A percentile compares a stretch with the other conserved stretches of the same genome.
These are phyloP conservation scores for Aspergillus floridensis DNA, from an alignment of 2,329 filamentous ascomycete genomes.

Conservation along the genomic window DNA sequence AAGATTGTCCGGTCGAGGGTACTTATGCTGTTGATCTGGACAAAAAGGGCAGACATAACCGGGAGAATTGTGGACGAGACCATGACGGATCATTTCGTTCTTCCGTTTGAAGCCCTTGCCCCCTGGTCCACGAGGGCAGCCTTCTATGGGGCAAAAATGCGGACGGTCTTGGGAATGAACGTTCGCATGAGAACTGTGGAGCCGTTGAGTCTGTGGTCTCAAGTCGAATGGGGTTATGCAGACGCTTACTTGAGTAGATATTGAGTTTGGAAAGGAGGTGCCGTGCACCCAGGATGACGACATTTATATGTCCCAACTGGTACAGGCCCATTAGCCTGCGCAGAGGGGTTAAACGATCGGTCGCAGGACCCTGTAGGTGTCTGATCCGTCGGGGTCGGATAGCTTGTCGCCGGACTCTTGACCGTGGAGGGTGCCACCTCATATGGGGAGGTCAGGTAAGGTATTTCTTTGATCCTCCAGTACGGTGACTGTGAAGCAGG, in stretches of 20 bases:
- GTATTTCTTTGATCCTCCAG: constrained; percentile 31
- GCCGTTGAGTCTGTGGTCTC: background rate
- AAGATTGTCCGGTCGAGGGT: constrained; percentile 91
- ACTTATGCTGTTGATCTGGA: constrained; percentile 87
- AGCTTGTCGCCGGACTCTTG: constrained; percentile 36
- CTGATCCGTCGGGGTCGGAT: constrained; percentile 43
- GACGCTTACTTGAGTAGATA: constrained; percentile 61
- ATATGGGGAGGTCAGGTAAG: constrained; percentile 28
- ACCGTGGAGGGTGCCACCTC: constrained; percentile 30
- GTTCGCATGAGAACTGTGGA: constrained; percentile 51
- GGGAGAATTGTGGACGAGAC: constrained; percentile 88
- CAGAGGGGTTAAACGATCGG: constrained; percentile 20
- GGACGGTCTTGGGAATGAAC: constrained; percentile 63
- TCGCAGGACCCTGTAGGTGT: constrained; percentile 23
- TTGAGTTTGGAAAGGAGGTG: constrained; percentile 62
- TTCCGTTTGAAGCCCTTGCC: constrained; percentile 67
- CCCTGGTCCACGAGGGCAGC: constrained; percentile 58
- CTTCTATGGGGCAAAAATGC: constrained; percentile 60
- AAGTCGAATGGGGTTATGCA: background rate
- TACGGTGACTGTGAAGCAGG: constrained; percentile 31
- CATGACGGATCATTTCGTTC: constrained; percentile 71
- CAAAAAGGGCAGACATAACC: constrained; percentile 97
- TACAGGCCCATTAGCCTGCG: constrained; percentile 26
- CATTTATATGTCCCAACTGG: constrained; percentile 49
- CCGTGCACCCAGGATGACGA: constrained; percentile 55